A percentile compares a stretch with the other conserved stretches of the same genome.
phyloP scores from a whole-genome alignment of 1,284 basidiomycete species.

The Apiotrichum domesticum region DNA sequence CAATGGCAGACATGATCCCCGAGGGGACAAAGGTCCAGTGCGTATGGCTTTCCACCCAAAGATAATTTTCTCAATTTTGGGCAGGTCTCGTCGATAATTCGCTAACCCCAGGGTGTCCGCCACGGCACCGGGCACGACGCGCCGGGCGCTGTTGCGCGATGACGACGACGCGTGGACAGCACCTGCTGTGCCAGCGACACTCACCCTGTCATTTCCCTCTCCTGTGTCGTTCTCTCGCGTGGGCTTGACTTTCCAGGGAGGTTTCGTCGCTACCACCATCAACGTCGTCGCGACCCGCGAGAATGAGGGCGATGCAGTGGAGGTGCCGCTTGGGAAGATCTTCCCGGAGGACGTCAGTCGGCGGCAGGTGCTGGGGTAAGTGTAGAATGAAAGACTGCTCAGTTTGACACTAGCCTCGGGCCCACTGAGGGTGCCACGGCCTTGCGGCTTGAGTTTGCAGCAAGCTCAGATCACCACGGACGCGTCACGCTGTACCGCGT shows the following conservation, averaged over 20 bases:
- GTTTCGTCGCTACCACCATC: conserved; percentile 41
- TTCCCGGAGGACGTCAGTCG: conserved; percentile 43
- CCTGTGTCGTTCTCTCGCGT: conserved; percentile 31
- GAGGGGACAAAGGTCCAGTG: conserved; percentile 5
- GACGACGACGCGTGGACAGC: conserved; percentile 31
- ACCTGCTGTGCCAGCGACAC: conserved; percentile 33
- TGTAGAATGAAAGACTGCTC: not conserved
- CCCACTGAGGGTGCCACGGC: conserved; percentile 3
- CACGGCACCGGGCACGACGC: conserved; percentile 25
- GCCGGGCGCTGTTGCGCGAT: conserved; percentile 14
- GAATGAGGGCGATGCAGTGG: conserved; percentile 20
- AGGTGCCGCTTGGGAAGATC: conserved; percentile 35
- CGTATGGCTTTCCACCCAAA: not conserved
- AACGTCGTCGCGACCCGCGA: conserved; percentile 15
- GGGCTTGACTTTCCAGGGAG: conserved; percentile 46
- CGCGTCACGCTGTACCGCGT: conserved; percentile 45
- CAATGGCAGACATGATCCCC: not conserved
- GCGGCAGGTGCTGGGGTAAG: conserved; percentile 44
- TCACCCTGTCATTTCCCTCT: conserved; percentile 33
- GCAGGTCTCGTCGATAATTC: not conserved
- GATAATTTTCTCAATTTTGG: not conserved
- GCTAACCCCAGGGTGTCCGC: conserved; percentile 18
- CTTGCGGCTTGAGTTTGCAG: conserved; percentile 39
- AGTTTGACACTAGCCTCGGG: too few species aligned
- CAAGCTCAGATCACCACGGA: conserved; percentile 44